Percentiles rank a stretch among this genome's conserved stretches.
Evolutionary conservation across 139 green algal genomes (phyloP).

Genomic region (Deuterostichococcus epilithicus): DNA sequence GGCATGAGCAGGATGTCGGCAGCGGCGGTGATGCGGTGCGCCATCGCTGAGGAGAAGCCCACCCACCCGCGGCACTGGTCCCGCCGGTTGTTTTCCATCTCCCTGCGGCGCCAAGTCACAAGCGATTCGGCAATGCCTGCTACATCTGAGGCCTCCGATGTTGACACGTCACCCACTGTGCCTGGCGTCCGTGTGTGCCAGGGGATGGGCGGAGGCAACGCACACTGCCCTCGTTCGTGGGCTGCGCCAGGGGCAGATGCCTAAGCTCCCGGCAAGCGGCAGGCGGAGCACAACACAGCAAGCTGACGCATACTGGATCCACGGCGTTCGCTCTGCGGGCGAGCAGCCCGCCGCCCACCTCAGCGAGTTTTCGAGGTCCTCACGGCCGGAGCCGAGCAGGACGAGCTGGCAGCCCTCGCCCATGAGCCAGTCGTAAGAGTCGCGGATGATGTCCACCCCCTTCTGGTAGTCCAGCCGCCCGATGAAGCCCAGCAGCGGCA

Average conservation of each 20-base stretch:
- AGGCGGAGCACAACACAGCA: too few species aligned
- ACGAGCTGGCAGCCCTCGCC: conserved; percentile 83
- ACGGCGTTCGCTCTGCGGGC: too few species aligned
- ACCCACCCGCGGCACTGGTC: conserved; percentile 84
- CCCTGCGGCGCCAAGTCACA: conserved; percentile 26
- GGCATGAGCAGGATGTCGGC: conserved; percentile 84
- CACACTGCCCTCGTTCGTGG: too few species aligned
- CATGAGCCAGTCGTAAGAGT: conserved; percentile 87
- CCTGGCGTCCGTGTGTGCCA: too few species aligned
- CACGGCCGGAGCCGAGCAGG: conserved; percentile 84
- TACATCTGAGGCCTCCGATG: too few species aligned
- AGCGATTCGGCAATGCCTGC: too few species aligned
- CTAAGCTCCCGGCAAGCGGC: too few species aligned
- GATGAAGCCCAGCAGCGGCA: conserved; percentile 89
- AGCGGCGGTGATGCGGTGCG: conserved; percentile 88
- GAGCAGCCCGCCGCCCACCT: conserved; percentile 2
- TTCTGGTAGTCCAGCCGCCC: conserved; percentile 96
- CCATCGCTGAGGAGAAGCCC: conserved; percentile 85
- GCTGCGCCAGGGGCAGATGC: too few species aligned
- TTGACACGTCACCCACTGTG: too few species aligned
- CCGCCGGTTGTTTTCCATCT: conserved; percentile 45
- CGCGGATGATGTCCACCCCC: conserved; percentile 94
- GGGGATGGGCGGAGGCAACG: too few species aligned
- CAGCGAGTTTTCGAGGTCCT: conserved; percentile 84
- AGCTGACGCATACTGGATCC: too few species aligned